These are phyloP conservation scores for Mycena alexandri DNA, from an alignment of 768 basidiomycete species.

Conservation along the genomic window DNA sequence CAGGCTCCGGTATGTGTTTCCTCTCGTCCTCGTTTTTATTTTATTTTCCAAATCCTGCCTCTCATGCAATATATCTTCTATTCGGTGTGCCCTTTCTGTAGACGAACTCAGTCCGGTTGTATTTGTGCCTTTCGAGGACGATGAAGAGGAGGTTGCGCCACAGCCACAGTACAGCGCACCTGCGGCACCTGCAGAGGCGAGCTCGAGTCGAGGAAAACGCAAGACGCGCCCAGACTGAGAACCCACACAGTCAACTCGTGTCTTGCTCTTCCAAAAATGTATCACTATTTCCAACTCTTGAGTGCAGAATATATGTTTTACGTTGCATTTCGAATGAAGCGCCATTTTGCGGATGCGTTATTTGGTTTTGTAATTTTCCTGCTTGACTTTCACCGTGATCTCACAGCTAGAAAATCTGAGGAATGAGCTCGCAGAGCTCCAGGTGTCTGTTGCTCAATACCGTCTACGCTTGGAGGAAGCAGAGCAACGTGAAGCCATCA, in stretches of 20 bases:
- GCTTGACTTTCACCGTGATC: too few relatives aligned
- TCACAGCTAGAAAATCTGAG: too few relatives aligned
- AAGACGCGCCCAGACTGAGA: constrained; percentile 56
- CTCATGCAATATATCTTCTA: constrained; percentile 30
- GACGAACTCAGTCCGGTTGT: constrained; percentile 72
- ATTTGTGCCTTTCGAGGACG: constrained; percentile 69
- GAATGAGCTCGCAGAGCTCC: too few relatives aligned
- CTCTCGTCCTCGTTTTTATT: constrained; percentile 16
- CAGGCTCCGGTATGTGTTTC: constrained; percentile 64
- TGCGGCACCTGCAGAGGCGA: constrained; percentile 46
- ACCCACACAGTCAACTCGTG: not conserved
- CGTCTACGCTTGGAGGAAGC: not conserved
- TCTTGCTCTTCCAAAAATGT: not conserved
- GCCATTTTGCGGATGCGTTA: too few relatives aligned
- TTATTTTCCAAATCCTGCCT: constrained; percentile 26
- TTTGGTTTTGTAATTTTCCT: too few relatives aligned
- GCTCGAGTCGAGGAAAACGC: constrained; percentile 72
- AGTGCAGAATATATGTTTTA: too few relatives aligned
- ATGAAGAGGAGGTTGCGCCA: constrained; percentile 63
- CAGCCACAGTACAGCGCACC: constrained; percentile 42
- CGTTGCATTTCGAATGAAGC: too few relatives aligned
- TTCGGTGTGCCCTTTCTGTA: constrained; percentile 41
- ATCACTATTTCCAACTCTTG: not conserved
- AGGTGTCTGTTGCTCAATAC: too few relatives aligned
- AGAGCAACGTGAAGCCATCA: not conserved